A percentile compares a stretch with the other conserved stretches of the same genome.
Conservation (phyloP, 2,329 filamentous ascomycete genomes). For the Cadophora gregata region DNA sequence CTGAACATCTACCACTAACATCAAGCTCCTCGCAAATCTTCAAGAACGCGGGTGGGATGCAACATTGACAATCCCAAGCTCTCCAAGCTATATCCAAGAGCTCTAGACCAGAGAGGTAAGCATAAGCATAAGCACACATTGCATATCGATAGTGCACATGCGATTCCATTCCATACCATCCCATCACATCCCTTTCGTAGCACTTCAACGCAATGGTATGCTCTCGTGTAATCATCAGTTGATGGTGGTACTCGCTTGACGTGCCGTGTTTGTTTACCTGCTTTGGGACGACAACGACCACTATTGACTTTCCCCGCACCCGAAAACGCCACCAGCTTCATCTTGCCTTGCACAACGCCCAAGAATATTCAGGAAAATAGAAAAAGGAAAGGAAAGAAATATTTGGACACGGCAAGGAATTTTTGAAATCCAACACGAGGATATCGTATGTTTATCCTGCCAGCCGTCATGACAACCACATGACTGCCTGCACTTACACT, state of each 20-base stretch:
- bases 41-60: neutral
- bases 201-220: neutral
- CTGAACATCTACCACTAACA: neutral
- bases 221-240: too few species aligned
- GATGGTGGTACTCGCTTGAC: neutral
- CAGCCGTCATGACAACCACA: neutral
- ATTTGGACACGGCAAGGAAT: too few species aligned
- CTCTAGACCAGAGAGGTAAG: neutral
- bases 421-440: neutral
- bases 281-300: neutral
- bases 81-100: neutral
- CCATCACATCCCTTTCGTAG: neutral
- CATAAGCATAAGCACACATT: conserved; percentile 3
- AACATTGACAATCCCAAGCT: too few species aligned
- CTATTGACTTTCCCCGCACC: conserved; percentile 8
- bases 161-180: neutral
- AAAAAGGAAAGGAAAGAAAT: neutral
- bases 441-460: neutral
- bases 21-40: neutral
- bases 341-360: neutral
- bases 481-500: neutral
- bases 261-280: conserved; percentile 8
- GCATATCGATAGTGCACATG: conserved; percentile 17
- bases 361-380: neutral
- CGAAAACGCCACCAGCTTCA: neutral